Conservation (phyloP, 192 early-diverging fungal genomes). For the Coemansia sp. region DNA sequence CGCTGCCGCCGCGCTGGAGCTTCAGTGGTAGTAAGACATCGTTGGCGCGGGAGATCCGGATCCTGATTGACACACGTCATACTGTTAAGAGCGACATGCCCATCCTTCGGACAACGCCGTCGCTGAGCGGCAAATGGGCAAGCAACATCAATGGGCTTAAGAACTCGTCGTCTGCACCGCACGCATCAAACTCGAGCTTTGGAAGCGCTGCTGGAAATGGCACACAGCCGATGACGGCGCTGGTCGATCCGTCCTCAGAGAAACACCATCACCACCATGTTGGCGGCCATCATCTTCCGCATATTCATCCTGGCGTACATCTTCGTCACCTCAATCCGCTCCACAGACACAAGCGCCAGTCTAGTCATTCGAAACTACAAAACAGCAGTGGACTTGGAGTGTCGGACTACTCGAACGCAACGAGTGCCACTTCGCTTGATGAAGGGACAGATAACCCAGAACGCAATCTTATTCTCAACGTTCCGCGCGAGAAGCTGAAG, state of each 20-base stretch:
- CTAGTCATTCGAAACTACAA: not conserved
- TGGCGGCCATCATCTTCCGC: slow-evolving; percentile 10
- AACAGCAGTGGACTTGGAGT: slow-evolving; percentile 1
- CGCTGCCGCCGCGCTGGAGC: slow-evolving; percentile 72
- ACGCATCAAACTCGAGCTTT: slow-evolving; percentile 10
- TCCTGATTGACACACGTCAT: slow-evolving; percentile 66
- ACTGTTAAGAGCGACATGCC: slow-evolving; percentile 64
- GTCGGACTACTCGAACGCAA: slow-evolving; percentile 16
- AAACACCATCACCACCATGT: slow-evolving; percentile 3
- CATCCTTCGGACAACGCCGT: slow-evolving; percentile 36
- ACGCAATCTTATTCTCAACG: slow-evolving; percentile 28
- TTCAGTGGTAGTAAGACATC: slow-evolving; percentile 73
- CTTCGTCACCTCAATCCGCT: slow-evolving; percentile 33
- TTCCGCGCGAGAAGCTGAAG: slow-evolving; percentile 36
- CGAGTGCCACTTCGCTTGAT: slow-evolving; percentile 40
- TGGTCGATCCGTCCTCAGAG: slow-evolving; percentile 3
- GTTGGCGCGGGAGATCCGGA: slow-evolving; percentile 61
- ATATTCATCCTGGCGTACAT: slow-evolving; percentile 18
- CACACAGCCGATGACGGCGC: slow-evolving; percentile 3
- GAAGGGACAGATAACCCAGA: slow-evolving; percentile 2
- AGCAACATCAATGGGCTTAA: not conserved
- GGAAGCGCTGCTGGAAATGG: slow-evolving; percentile 3
- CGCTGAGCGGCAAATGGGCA: slow-evolving; percentile 13
- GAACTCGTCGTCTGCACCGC: slow-evolving; percentile 1
- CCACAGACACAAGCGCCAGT: slow-evolving; percentile 18